phyloP scores from a whole-genome alignment of 1,139 yeast genomes.

The Saccharomyces hybrid region DNA sequence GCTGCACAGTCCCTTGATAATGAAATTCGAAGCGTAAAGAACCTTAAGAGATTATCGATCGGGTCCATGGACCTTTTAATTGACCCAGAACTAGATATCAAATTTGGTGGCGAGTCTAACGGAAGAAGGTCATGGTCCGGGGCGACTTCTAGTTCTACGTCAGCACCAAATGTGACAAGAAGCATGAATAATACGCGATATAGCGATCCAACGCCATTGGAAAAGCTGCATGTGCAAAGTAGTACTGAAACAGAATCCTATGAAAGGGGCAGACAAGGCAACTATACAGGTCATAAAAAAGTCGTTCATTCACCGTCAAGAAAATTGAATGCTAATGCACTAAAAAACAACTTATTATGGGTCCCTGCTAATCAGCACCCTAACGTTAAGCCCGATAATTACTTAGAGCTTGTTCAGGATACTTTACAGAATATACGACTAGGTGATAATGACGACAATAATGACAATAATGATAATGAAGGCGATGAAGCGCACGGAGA shows the following conservation, averaged over 20 bases:
- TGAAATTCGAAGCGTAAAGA: conserved; percentile 27
- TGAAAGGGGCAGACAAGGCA: neutral
- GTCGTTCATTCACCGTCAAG: neutral
- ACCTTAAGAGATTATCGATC: conserved; percentile 28
- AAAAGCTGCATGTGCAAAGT: neutral
- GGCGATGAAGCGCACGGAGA: neutral
- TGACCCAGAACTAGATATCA: conserved; percentile 25
- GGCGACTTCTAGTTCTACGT: conserved; percentile 7
- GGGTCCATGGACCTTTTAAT: conserved; percentile 27
- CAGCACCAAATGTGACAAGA: conserved; percentile 5
- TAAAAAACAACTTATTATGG: conserved; percentile 51
- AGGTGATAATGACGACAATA: conserved; percentile 9
- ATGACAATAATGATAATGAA: conserved; percentile 1
- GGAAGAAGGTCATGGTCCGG: conserved; percentile 12
- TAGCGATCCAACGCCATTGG: conserved; percentile 6
- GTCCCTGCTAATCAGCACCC: conserved; percentile 92
- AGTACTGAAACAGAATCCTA: neutral
- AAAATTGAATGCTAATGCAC: conserved; percentile 4
- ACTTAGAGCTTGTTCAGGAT: conserved; percentile 67
- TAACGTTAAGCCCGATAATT: conserved; percentile 82
- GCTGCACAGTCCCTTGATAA: conserved; percentile 29
- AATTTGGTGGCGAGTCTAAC: conserved; percentile 3
- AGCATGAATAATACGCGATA: conserved; percentile 5
- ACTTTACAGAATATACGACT: conserved; percentile 63
- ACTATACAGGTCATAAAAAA: neutral